These are phyloP conservation scores for Cystobasidium pallidum DNA, from an alignment of 1,284 basidiomycete species.

Conservation along the genomic window DNA sequence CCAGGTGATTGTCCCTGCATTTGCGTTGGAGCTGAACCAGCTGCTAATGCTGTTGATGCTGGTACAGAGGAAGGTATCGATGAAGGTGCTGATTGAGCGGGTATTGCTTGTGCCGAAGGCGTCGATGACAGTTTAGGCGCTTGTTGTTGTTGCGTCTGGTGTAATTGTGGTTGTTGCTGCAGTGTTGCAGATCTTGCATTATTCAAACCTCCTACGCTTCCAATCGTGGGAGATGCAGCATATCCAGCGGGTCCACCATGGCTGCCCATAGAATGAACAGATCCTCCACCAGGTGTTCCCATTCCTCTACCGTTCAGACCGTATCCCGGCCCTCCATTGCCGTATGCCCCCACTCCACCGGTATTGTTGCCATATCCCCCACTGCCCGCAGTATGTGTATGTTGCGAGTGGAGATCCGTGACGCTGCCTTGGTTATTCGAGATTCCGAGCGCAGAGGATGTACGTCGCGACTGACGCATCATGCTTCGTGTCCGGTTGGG, in stretches of 20 bases:
- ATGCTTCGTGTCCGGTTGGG: constrained; percentile 39
- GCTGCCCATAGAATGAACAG: constrained; percentile 5
- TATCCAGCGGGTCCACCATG: not conserved
- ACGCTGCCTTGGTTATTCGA: constrained; percentile 24
- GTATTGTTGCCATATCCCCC: constrained; percentile 1
- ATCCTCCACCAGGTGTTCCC: not conserved
- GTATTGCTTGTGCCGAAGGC: constrained; percentile 8
- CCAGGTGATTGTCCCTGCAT: not conserved
- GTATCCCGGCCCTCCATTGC: constrained; percentile 32
- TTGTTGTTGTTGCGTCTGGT: constrained; percentile 21
- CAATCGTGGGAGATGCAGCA: constrained; percentile 22
- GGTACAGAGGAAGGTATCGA: not conserved
- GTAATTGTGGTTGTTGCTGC: constrained; percentile 1
- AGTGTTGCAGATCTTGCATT: not conserved
- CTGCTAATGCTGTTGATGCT: not conserved
- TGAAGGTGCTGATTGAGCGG: constrained; percentile 14
- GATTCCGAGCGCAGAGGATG: constrained; percentile 27
- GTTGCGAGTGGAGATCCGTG: constrained; percentile 28
- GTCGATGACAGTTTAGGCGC: not conserved
- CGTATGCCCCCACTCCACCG: constrained; percentile 20
- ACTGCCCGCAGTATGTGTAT: constrained; percentile 29
- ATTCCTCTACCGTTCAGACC: constrained; percentile 13
- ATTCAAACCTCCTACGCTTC: constrained; percentile 3
- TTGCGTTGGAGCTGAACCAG: constrained; percentile 1
- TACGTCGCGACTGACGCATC: constrained; percentile 38